Percentiles rank a stretch among this genome's conserved stretches.
Conservation (phyloP, 2,329 filamentous ascomycete species). For the Domatiomyces catenatus region DNA sequence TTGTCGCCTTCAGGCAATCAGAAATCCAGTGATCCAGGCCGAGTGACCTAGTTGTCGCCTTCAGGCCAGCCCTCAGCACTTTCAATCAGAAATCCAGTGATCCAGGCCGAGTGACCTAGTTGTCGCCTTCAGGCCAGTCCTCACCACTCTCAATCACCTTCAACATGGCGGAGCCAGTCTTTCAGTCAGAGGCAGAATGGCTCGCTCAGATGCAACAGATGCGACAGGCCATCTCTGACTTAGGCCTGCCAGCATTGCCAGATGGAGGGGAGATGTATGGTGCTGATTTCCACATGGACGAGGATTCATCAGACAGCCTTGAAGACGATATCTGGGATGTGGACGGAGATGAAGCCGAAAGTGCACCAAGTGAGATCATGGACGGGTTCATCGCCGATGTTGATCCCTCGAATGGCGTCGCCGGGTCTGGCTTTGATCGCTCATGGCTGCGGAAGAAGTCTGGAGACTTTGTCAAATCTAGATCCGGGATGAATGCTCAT, state of each 20-base stretch:
- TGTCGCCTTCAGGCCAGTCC: too few relatives aligned
- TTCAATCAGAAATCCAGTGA: too few relatives aligned
- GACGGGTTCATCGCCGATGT: conserved; percentile 40
- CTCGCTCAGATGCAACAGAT: conserved; percentile 71
- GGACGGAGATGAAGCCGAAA: conserved; percentile 32
- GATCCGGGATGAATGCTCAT: conserved; percentile 50
- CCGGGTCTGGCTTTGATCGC: conserved; percentile 34
- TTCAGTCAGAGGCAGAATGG: conserved; percentile 50
- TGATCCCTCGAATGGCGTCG: conserved; percentile 19
- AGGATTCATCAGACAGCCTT: conserved; percentile 44
- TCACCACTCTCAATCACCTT: too few relatives aligned
- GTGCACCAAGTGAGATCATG: conserved; percentile 45
- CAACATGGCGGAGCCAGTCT: conserved; percentile 11
- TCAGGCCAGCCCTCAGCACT: too few relatives aligned
- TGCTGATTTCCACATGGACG: conserved; percentile 41
- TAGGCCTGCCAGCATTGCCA: conserved; percentile 41
- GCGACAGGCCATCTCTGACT: conserved; percentile 64
- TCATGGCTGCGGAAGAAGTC: conserved; percentile 62
- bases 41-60: too few relatives aligned
- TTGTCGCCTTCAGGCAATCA: too few relatives aligned
- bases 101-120: too few relatives aligned
- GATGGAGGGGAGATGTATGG: conserved; percentile 36
- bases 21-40: too few relatives aligned
- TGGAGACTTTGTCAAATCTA: conserved; percentile 45
- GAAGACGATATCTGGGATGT: conserved; percentile 87